Conservation (phyloP, 176 grass and related monocot species). For the Typha latifolia region DNA sequence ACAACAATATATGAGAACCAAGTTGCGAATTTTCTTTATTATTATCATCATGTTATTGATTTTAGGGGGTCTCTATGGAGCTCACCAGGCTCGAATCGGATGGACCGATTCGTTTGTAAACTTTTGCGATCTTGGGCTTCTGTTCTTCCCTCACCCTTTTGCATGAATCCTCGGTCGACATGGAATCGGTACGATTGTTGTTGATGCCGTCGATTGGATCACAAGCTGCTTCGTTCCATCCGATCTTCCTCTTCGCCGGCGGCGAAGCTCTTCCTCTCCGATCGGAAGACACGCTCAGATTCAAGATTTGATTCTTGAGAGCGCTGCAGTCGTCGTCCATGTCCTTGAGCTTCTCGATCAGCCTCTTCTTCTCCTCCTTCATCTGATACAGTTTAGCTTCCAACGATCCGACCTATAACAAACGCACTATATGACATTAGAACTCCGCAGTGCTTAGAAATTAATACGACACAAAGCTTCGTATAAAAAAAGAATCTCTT, state of each 20-base stretch:
- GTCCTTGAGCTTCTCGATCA: conserved; percentile 38
- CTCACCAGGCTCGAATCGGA: conserved; percentile 45
- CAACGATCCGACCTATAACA: conserved; percentile 13
- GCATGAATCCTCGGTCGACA: conserved; percentile 25
- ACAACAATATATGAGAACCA: background rate
- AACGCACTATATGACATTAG: background rate
- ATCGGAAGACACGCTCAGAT: background rate
- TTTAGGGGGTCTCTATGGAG: background rate
- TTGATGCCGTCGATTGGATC: background rate
- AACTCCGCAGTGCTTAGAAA: background rate
- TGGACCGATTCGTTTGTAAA: conserved; percentile 41
- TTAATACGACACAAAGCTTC: no score
- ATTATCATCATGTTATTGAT: background rate
- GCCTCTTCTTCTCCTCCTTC: conserved; percentile 60
- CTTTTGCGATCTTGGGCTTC: conserved; percentile 24
- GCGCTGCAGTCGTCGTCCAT: conserved; percentile 14
- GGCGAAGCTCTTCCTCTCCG: background rate
- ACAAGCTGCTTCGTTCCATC: no score
- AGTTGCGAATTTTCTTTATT: background rate
- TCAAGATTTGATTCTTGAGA: background rate
- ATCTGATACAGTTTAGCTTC: conserved; percentile 48
- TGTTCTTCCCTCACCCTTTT: conserved; percentile 25
- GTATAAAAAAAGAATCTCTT: no score
- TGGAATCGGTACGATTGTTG: conserved; percentile 8
- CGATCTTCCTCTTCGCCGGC: conserved; percentile 27